Percentiles rank a stretch among this genome's conserved stretches.
Evolutionary conservation across 2,329 filamentous ascomycete genomes (phyloP).

Genomic region (Aspergillus sp.): DNA sequence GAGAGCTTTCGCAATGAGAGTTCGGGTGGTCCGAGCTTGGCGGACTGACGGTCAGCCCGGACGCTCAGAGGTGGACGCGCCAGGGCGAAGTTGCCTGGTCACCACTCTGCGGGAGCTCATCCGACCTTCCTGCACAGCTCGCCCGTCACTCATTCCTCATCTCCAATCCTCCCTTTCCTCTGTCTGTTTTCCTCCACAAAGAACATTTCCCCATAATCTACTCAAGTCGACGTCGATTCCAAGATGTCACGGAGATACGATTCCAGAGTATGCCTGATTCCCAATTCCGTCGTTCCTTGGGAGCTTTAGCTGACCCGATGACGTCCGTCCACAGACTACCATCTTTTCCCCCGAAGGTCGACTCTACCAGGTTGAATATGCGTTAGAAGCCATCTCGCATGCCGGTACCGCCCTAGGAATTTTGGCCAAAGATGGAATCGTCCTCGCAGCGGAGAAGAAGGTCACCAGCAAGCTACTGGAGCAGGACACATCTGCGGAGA

Average conservation of each 20-base stretch:
- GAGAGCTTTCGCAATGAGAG: constrained; percentile 20
- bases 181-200: constrained; percentile 1
- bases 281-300: constrained; percentile 22
- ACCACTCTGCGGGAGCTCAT: constrained; percentile 34
- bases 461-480: constrained; percentile 98
- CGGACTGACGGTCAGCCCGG: constrained; percentile 26
- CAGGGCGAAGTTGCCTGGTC: constrained; percentile 43
- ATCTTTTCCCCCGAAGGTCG: constrained; percentile 99
- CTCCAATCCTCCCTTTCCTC: constrained; percentile 14
- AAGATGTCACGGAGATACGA: constrained; percentile 96
- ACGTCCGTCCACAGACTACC: constrained; percentile 69
- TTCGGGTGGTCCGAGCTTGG: constrained; percentile 42
- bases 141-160: constrained; percentile 18
- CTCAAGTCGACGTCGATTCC: constrained; percentile 25
- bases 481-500: constrained; percentile 99
- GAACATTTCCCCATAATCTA: constrained; percentile 11
- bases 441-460: constrained; percentile 96
- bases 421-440: constrained; percentile 96
- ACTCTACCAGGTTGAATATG: constrained; percentile 99
- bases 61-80: constrained; percentile 35
- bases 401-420: constrained; percentile 96
- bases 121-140: constrained; percentile 29
- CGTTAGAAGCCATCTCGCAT: constrained; percentile 96
- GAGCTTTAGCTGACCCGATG: constrained; percentile 41
- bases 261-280: constrained; percentile 71